phyloP scores from a whole-genome alignment of 345 rosid genomes.

The Angophora floribunda region DNA sequence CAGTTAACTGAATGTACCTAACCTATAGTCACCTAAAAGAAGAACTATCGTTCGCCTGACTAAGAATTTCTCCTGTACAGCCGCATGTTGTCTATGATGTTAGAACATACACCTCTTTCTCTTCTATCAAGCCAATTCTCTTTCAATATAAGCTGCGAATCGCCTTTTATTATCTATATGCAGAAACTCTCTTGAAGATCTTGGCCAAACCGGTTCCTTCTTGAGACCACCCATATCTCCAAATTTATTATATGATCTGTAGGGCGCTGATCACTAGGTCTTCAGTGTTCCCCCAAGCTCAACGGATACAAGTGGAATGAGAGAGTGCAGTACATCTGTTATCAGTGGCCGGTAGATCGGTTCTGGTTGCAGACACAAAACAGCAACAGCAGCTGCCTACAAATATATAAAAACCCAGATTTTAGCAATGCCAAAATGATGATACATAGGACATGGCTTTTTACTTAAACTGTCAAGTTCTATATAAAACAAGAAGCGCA shows the following conservation, averaged over 20 bases:
- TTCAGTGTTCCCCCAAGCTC: constrained; percentile 89
- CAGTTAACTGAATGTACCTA: background rate
- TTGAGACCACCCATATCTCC: background rate
- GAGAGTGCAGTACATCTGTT: constrained; percentile 83
- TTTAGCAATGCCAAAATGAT: background rate
- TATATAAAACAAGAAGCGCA: background rate
- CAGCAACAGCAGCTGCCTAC: constrained; percentile 96
- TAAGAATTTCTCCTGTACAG: background rate
- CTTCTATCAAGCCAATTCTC: background rate
- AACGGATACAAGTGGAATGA: constrained; percentile 67
- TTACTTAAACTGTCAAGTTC: background rate
- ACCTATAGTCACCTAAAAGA: background rate
- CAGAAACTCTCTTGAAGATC: background rate
- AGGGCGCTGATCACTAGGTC: constrained; percentile 6
- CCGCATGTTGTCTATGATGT: background rate
- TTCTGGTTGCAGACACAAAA: constrained; percentile 89
- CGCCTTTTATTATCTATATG: background rate
- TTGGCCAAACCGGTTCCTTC: background rate
- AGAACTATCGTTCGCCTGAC: background rate
- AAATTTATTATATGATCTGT: background rate
- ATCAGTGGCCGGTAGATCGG: constrained; percentile 89
- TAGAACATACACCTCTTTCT: background rate
- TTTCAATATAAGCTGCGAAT: background rate
- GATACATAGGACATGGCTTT: background rate
- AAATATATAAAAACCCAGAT: background rate